Percentiles rank a stretch among this genome's conserved stretches.
These are phyloP conservation scores for Carex myosuroides DNA, from an alignment of 176 grass and related monocot genomes.

Conservation along the genomic window DNA sequence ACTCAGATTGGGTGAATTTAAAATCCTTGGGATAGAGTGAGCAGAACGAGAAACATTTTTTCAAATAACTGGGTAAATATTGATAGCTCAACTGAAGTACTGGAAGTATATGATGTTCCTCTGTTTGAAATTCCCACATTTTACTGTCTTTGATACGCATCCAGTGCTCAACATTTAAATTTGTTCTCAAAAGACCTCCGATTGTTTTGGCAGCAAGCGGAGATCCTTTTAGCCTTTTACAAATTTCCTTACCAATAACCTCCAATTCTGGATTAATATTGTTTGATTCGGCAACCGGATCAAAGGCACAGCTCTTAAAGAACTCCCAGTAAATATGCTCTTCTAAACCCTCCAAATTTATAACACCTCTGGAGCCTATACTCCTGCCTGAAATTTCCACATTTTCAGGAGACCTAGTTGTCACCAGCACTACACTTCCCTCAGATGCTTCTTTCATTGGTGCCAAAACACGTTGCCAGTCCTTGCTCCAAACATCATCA, in stretches of 20 bases:
- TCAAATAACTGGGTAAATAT: conserved; percentile 28
- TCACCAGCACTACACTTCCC: conserved; percentile 32
- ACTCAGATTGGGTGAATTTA: neutral
- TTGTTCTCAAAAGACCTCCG: conserved; percentile 13
- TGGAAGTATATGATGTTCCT: conserved; percentile 21
- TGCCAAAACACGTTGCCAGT: conserved; percentile 20
- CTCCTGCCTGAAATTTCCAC: neutral
- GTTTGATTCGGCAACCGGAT: neutral
- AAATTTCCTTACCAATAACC: conserved; percentile 8
- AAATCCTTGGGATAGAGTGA: conserved; percentile 30
- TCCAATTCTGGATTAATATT: neutral
- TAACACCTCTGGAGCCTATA: neutral
- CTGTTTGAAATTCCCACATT: conserved; percentile 21
- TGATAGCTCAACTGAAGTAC: conserved; percentile 43
- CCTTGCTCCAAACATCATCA: conserved; percentile 31
- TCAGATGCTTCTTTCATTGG: neutral
- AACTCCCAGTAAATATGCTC: neutral
- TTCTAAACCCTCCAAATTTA: conserved; percentile 15
- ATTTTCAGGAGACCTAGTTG: conserved; percentile 17
- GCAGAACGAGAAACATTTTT: conserved; percentile 39
- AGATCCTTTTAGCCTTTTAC: conserved; percentile 13
- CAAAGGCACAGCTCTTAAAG: conserved; percentile 21
- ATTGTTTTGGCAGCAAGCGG: conserved; percentile 37
- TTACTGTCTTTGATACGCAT: conserved; percentile 8
- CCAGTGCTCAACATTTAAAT: neutral